Evolutionary conservation across 371 early-diverging fungal genomes (phyloP), one percentile per base, ranked within the genome.

Genomic region (Saksenaea vasiformis): DNA sequence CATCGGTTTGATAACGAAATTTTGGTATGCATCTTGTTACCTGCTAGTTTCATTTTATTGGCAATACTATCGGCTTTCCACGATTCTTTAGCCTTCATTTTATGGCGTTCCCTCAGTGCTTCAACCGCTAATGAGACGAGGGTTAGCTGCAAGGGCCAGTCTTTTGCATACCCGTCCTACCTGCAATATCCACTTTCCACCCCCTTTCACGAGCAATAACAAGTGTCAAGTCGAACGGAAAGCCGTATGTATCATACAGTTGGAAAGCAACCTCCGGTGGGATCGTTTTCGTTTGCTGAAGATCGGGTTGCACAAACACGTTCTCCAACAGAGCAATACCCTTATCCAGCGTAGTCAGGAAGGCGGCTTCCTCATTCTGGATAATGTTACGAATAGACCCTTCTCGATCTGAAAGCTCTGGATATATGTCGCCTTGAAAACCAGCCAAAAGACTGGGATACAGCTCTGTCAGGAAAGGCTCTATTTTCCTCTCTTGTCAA

Each of bases 221-320:
- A 13, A 85, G 68, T 0, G 90, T 90, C 54, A 93, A 67, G 62
- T 93, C 93, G 22, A 90, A 72, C 0, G 93, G 93, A 61, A 93
- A 91, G 0, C 93, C 93, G 67, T 86, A 90, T 0, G 91, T 90
- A 57, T 90, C 91, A 55, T 90, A 91, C 1, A 93, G 70, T 58
- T 85, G 82, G 66, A 90, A 91, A 0, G 90, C 90, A 44, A 86
- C 70, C 0, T 80, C 70, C 0, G 86, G 81, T 1, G 86, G 80
- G 1, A 83, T 75, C 22, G 73, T 65, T 36, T 75, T 79, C 0
- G 69, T 53, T 5, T 56, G 61, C 24, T 70, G 74, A 10, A 75
- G 67, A 5, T 81, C 78, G 11, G 77, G 64, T 37, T 80, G 79
- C 22, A 67, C 60, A 58, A 90, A 89, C 4, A 87, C 75, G 10